phyloP scores from a whole-genome alignment of 164 flowering plant species.

The Platanus orientalis region DNA sequence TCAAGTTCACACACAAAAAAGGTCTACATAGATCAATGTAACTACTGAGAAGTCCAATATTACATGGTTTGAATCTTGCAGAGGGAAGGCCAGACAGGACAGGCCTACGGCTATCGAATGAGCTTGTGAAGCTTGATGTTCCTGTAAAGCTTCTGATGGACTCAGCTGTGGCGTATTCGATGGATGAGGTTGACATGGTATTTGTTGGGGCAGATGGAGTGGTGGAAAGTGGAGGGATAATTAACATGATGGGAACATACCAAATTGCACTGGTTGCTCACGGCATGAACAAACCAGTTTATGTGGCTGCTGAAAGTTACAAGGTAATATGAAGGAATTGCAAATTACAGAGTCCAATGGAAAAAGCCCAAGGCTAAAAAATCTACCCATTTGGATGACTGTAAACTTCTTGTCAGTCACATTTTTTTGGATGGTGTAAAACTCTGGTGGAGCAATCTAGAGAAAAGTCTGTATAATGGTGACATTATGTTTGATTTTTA shows the following conservation, averaged over 20 bases:
- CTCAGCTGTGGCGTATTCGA: constrained; percentile 88
- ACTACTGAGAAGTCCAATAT: background rate
- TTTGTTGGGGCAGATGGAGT: constrained; percentile 98
- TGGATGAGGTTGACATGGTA: constrained; percentile 98
- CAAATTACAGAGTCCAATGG: background rate
- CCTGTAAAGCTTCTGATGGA: constrained; percentile 94
- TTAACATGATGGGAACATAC: constrained; percentile 98
- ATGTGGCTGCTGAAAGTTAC: constrained; percentile 98
- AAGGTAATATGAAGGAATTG: constrained; percentile 43
- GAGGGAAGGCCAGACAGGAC: constrained; percentile 97
- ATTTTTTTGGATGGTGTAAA: no score
- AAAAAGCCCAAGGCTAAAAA: background rate
- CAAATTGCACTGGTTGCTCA: constrained; percentile 93
- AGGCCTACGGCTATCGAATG: constrained; percentile 80
- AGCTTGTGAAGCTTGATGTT: constrained; percentile 84
- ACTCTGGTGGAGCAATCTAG: background rate
- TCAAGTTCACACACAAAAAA: no score
- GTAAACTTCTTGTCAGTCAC: background rate
- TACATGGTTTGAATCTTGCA: constrained; percentile 29
- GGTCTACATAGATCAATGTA: no score
- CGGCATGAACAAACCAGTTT: constrained; percentile 91
- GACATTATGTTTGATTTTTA: no score
- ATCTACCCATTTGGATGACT: background rate
- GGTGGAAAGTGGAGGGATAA: constrained; percentile 96
- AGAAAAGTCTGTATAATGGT: background rate